Percentiles rank a stretch among this genome's conserved stretches.
phyloP scores from a whole-genome alignment of 352 stramenopile genomes.

The Hyaloperonospora brassicae region DNA sequence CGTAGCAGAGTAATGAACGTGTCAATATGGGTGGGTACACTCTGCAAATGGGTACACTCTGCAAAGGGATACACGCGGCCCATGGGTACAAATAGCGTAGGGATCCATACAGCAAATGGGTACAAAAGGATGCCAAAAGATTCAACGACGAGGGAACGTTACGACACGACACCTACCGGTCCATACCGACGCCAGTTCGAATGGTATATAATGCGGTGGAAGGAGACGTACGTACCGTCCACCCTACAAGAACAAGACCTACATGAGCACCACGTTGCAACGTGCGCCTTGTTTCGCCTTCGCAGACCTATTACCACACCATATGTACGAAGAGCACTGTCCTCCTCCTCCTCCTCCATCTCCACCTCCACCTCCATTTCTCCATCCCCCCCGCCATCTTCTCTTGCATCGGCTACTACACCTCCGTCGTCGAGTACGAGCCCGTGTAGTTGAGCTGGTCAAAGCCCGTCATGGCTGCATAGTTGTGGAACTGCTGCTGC shows the following conservation, averaged over 20 bases:
- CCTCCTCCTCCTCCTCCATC: too few relatives aligned
- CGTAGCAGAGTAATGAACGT: too few relatives aligned
- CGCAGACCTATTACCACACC: constrained; percentile 3
- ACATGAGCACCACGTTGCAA: constrained; percentile 16
- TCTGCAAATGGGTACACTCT: too few relatives aligned
- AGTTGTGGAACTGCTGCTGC: constrained; percentile 77
- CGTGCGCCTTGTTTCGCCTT: constrained; percentile 4
- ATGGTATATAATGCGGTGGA: constrained; percentile 20
- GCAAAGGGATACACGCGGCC: too few relatives aligned
- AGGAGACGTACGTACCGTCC: constrained; percentile 26
- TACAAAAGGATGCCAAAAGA: too few relatives aligned
- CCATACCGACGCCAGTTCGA: constrained; percentile 5
- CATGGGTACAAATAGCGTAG: too few relatives aligned
- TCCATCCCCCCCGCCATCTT: too few relatives aligned
- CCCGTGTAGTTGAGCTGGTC: constrained; percentile 69
- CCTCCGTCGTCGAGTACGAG: constrained; percentile 65
- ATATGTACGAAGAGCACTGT: not conserved
- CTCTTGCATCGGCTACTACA: constrained; percentile 21
- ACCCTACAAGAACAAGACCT: constrained; percentile 27
- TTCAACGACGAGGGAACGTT: too few relatives aligned
- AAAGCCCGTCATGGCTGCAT: constrained; percentile 72
- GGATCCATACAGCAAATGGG: too few relatives aligned
- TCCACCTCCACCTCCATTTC: too few relatives aligned
- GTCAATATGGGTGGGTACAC: too few relatives aligned
- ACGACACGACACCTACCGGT: too few relatives aligned